These are phyloP conservation scores for Quercus tomentella DNA, from an alignment of 331 rosid genomes.

Conservation along the genomic window DNA sequence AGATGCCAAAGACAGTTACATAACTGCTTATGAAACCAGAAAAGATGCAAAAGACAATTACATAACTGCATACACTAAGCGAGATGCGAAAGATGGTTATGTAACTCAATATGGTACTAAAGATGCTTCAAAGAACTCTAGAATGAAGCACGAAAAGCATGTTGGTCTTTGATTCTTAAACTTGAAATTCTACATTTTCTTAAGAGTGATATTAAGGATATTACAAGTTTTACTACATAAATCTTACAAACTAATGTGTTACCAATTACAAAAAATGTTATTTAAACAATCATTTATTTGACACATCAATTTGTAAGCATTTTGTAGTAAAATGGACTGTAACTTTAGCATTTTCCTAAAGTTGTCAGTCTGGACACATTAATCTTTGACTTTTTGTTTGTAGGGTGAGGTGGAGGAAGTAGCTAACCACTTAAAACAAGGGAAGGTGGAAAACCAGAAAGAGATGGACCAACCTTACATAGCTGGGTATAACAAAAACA, in stretches of 20 bases:
- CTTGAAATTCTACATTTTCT: not conserved
- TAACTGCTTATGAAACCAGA: not conserved
- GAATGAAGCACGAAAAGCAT: not conserved
- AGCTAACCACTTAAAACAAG: not conserved
- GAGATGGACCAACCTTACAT: not conserved
- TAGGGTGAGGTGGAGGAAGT: too few relatives aligned
- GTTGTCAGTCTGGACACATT: too few relatives aligned
- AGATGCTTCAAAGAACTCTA: not conserved
- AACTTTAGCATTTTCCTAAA: too few relatives aligned
- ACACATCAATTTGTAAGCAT: too few relatives aligned
- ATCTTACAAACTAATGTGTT: too few relatives aligned
- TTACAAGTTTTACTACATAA: too few relatives aligned
- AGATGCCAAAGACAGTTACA: too few relatives aligned
- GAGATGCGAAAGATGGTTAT: not conserved
- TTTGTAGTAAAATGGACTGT: too few relatives aligned
- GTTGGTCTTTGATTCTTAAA: not conserved
- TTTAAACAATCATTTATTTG: too few relatives aligned
- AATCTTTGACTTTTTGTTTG: too few relatives aligned
- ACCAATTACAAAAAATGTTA: too few relatives aligned
- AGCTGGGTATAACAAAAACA: not conserved
- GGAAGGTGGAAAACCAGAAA: not conserved
- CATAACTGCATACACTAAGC: not conserved
- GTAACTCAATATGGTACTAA: not conserved
- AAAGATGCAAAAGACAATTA: not conserved
- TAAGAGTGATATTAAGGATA: too few relatives aligned